A percentile compares a stretch with the other conserved stretches of the same genome.
phyloP scores from a whole-genome alignment of 768 basidiomycete species.

The Pleurotus tuber-regium region DNA sequence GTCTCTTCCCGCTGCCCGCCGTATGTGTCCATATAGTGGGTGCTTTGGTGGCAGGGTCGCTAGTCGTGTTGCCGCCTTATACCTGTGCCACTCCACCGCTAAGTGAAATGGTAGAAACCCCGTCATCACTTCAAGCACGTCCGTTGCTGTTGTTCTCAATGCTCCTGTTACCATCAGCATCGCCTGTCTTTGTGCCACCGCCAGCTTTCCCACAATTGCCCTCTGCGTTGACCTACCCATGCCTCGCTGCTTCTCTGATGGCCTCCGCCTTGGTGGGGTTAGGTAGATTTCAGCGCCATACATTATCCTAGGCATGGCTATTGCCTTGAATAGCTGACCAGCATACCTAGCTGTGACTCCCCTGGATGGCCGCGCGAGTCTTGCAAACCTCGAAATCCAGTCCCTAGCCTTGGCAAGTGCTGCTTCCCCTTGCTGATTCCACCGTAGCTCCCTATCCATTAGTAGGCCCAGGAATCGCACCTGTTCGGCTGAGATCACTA shows the following conservation, averaged over 20 bases:
- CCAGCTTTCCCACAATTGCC: slow-evolving; percentile 1
- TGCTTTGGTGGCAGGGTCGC: slow-evolving; percentile 9
- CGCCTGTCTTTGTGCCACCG: slow-evolving; percentile 3
- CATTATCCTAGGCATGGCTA: not conserved
- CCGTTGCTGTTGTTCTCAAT: slow-evolving; percentile 10
- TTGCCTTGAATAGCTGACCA: too few relatives aligned
- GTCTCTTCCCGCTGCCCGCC: not conserved
- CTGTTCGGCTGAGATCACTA: slow-evolving; percentile 14
- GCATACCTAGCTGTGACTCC: too few relatives aligned
- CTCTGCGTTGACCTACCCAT: not conserved
- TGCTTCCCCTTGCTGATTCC: slow-evolving; percentile 15
- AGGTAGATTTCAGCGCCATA: not conserved
- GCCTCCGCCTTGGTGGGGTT: not conserved
- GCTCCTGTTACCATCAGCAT: slow-evolving; percentile 11
- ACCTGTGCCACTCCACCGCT: slow-evolving; percentile 8
- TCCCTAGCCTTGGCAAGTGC: not conserved
- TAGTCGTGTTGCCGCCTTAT: slow-evolving; percentile 8
- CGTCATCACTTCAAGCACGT: slow-evolving; percentile 6
- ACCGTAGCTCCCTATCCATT: slow-evolving; percentile 25
- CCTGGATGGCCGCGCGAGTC: not conserved
- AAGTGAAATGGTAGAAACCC: slow-evolving; percentile 11
- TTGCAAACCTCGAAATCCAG: not conserved
- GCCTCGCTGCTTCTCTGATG: not conserved
- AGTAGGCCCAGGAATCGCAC: slow-evolving; percentile 29
- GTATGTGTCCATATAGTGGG: slow-evolving; percentile 10